These are phyloP conservation scores for Limonium bicolor DNA, from an alignment of 148 eudicot species.

Conservation along the genomic window DNA sequence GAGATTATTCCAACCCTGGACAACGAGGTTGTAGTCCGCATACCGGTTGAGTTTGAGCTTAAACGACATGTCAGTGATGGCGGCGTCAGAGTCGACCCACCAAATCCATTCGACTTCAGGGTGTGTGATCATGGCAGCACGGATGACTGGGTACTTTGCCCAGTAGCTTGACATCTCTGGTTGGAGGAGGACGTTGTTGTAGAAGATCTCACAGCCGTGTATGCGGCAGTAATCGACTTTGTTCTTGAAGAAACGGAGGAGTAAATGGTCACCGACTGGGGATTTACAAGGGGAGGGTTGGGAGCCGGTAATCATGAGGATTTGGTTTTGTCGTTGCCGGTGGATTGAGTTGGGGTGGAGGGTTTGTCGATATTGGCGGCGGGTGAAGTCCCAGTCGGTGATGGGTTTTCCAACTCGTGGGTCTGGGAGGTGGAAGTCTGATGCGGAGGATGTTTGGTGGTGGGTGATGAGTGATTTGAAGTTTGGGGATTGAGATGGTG, in stretches of 20 bases:
- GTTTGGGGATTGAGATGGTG: slow-evolving; percentile 6
- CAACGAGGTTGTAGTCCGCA: slow-evolving; percentile 38
- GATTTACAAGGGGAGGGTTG: slow-evolving; percentile 63
- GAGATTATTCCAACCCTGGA: slow-evolving; percentile 47
- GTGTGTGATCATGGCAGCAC: slow-evolving; percentile 91
- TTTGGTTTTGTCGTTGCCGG: slow-evolving; percentile 16
- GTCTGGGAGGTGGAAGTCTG: neutral
- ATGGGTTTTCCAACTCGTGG: slow-evolving; percentile 17
- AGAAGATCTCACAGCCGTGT: slow-evolving; percentile 69
- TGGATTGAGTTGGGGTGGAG: slow-evolving; percentile 30
- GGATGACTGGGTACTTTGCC: slow-evolving; percentile 68
- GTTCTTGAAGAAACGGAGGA: slow-evolving; percentile 60
- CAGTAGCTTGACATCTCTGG: slow-evolving; percentile 51
- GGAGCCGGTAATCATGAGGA: slow-evolving; percentile 62
- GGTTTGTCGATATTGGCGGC: slow-evolving; percentile 38
- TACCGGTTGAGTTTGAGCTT: slow-evolving; percentile 48
- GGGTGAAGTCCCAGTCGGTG: slow-evolving; percentile 62
- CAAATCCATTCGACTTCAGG: slow-evolving; percentile 96
- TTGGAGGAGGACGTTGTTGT: slow-evolving; percentile 59
- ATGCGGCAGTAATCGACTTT: slow-evolving; percentile 88
- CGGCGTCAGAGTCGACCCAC: slow-evolving; percentile 98
- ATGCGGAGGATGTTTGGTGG: neutral
- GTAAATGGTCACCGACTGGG: slow-evolving; percentile 57
- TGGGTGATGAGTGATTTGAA: neutral
- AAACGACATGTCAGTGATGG: slow-evolving; percentile 85